phyloP scores from a whole-genome alignment of 2,329 filamentous ascomycete species.

The Phialemoniopsis sp. region DNA sequence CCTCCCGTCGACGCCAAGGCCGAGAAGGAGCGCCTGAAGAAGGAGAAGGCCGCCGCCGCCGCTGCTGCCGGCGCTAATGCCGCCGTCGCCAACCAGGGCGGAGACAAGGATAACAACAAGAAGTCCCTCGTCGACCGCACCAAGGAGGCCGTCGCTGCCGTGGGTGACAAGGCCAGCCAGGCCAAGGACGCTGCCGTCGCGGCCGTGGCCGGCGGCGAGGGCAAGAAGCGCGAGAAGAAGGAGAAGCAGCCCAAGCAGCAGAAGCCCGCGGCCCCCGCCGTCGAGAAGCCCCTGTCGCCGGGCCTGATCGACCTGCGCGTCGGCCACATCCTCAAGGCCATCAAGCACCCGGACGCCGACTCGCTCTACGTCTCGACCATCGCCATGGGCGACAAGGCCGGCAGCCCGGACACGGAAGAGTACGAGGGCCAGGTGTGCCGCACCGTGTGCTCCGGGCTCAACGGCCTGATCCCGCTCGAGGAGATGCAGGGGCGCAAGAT shows the following conservation, averaged over 20 bases:
- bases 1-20: slow-evolving; percentile 87
- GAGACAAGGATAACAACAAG: no score
- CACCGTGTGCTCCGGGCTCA: slow-evolving; percentile 95
- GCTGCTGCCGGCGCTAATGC: slow-evolving; percentile 41
- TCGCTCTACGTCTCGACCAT: slow-evolving; percentile 94
- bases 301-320: slow-evolving; percentile 90
- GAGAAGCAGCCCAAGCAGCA: slow-evolving; percentile 77
- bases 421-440: slow-evolving; percentile 88
- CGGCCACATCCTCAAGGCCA: slow-evolving; percentile 93
- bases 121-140: slow-evolving; percentile 54
- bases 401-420: slow-evolving; percentile 84
- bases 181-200: slow-evolving; percentile 39
- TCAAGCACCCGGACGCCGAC: slow-evolving; percentile 95
- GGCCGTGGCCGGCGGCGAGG: slow-evolving; percentile 22
- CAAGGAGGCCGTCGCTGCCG: slow-evolving; percentile 52
- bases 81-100: slow-evolving; percentile 34
- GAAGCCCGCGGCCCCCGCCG: slow-evolving; percentile 62
- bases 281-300: slow-evolving; percentile 77
- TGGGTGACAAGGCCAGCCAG: slow-evolving; percentile 42
- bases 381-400: slow-evolving; percentile 83
- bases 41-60: slow-evolving; percentile 77
- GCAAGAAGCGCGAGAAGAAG: slow-evolving; percentile 88
- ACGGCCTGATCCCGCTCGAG: slow-evolving; percentile 85
- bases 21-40: slow-evolving; percentile 95
- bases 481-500: slow-evolving; percentile 98